Evolutionary conservation across 1,139 yeast genomes (phyloP).

Genomic region (Sugiyamaella grinbergsii): DNA sequence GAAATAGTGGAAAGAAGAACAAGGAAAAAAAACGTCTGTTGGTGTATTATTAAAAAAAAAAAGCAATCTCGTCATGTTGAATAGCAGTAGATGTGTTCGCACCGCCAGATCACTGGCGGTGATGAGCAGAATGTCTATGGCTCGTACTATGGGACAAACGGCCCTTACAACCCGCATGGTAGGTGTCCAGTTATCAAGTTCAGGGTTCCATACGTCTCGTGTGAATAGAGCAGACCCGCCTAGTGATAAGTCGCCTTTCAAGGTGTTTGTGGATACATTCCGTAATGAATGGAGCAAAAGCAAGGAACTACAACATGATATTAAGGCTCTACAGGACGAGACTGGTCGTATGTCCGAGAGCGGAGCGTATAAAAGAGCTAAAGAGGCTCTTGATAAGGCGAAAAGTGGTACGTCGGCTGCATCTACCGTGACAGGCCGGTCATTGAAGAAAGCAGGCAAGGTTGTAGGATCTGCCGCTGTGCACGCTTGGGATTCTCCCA

Average conservation of each 20-base stretch:
- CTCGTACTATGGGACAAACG: neutral
- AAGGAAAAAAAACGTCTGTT: neutral
- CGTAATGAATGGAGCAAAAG: constrained; percentile 88
- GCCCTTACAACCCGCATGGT: too few relatives aligned
- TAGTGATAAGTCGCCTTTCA: constrained; percentile 70
- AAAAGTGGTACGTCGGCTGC: constrained; percentile 47
- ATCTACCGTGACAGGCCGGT: constrained; percentile 75
- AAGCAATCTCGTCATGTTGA: neutral
- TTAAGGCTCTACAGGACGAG: constrained; percentile 94
- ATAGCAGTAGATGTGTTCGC: constrained; percentile 2
- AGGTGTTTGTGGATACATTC: constrained; percentile 92
- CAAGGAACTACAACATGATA: constrained; percentile 84
- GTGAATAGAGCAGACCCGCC: constrained; percentile 18
- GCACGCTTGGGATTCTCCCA: constrained; percentile 96
- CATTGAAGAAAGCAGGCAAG: constrained; percentile 87
- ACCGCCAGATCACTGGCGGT: constrained; percentile 19
- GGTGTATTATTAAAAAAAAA: neutral
- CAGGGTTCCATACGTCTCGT: constrained; percentile 14
- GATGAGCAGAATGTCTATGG: constrained; percentile 18
- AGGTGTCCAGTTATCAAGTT: neutral
- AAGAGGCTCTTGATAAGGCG: constrained; percentile 88
- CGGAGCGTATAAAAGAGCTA: constrained; percentile 90
- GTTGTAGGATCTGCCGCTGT: constrained; percentile 88
- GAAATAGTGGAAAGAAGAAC: neutral
- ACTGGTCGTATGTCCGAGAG: constrained; percentile 94